phyloP scores from a whole-genome alignment of 352 stramenopile species.

The Pythium coloratum region DNA sequence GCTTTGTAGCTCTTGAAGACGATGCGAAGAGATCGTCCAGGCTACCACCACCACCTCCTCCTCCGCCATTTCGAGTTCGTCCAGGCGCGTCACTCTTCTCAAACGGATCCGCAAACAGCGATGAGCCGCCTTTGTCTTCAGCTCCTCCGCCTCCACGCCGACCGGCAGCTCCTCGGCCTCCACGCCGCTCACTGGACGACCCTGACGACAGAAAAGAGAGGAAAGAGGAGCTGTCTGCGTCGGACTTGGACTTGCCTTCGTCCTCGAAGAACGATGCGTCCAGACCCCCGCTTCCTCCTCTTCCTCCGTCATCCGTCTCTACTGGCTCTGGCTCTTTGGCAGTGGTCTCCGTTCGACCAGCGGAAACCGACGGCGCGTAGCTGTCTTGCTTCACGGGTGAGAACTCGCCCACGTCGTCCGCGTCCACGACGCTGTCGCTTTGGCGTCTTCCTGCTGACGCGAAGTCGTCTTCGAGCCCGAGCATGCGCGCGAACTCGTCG shows the following conservation, averaged over 20 bases:
- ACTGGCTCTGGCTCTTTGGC: neutral
- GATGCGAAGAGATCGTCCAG: slow-evolving; percentile 26
- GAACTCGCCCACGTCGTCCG: neutral
- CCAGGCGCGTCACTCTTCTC: slow-evolving; percentile 6
- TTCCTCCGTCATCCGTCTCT: neutral
- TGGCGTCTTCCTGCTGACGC: neutral
- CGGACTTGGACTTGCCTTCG: slow-evolving; percentile 11
- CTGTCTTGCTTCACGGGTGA: slow-evolving; percentile 12
- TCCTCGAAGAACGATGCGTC: slow-evolving; percentile 31
- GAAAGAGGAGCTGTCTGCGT: slow-evolving; percentile 6
- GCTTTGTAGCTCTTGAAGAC: slow-evolving; percentile 13
- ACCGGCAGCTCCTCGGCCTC: slow-evolving; percentile 7
- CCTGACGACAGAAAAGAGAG: slow-evolving; percentile 23
- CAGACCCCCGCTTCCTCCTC: slow-evolving; percentile 10
- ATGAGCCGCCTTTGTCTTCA: slow-evolving; percentile 1
- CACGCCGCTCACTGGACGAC: slow-evolving; percentile 12
- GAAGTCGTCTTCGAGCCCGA: slow-evolving; percentile 51
- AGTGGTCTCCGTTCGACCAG: slow-evolving; percentile 9
- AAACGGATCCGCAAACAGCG: slow-evolving; percentile 27
- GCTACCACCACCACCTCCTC: neutral
- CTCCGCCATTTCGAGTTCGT: neutral
- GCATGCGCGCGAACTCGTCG: slow-evolving; percentile 68
- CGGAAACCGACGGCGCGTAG: neutral
- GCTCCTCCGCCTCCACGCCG: slow-evolving; percentile 1
- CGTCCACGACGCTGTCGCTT: neutral